Percentiles rank a stretch among this genome's conserved stretches.
Conservation (phyloP, 2,329 filamentous ascomycete genomes). For the Fusarium newnesense region DNA sequence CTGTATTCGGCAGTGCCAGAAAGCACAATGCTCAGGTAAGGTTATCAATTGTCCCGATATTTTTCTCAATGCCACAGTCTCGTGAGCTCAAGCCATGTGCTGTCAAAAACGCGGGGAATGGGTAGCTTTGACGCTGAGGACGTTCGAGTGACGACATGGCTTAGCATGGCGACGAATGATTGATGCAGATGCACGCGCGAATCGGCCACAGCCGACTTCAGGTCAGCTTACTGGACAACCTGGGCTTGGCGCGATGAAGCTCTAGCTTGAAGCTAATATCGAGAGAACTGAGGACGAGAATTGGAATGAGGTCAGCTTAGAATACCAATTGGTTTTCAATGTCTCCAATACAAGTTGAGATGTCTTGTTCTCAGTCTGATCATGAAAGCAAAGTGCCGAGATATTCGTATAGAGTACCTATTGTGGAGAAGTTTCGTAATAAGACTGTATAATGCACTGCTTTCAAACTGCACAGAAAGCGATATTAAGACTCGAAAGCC, state of each 20-base stretch:
- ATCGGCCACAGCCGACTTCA: neutral
- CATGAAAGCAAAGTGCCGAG: neutral
- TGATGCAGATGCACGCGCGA: slow-evolving; percentile 1
- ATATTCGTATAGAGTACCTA: neutral
- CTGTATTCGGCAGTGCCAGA: slow-evolving; percentile 6
- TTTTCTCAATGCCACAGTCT: slow-evolving; percentile 11
- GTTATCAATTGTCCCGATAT: neutral
- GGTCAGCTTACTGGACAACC: slow-evolving; percentile 24
- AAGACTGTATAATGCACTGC: neutral
- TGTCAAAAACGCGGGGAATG: slow-evolving; percentile 33
- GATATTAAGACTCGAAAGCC: neutral
- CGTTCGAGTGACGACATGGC: slow-evolving; percentile 37
- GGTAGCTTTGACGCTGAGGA: slow-evolving; percentile 16
- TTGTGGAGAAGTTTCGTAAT: neutral
- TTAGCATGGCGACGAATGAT: slow-evolving; percentile 11
- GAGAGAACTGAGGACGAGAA: neutral
- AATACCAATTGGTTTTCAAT: neutral
- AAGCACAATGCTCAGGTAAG: neutral
- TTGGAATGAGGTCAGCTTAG: slow-evolving; percentile 23
- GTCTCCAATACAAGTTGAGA: neutral
- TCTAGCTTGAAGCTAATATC: slow-evolving; percentile 5
- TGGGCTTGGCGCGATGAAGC: slow-evolving; percentile 10
- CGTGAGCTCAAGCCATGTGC: slow-evolving; percentile 29
- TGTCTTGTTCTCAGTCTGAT: neutral
- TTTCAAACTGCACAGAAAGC: neutral